Percentiles rank a stretch among this genome's conserved stretches.
Conservation (phyloP, 1,284 basidiomycete genomes). For the Leccinum fallax region DNA sequence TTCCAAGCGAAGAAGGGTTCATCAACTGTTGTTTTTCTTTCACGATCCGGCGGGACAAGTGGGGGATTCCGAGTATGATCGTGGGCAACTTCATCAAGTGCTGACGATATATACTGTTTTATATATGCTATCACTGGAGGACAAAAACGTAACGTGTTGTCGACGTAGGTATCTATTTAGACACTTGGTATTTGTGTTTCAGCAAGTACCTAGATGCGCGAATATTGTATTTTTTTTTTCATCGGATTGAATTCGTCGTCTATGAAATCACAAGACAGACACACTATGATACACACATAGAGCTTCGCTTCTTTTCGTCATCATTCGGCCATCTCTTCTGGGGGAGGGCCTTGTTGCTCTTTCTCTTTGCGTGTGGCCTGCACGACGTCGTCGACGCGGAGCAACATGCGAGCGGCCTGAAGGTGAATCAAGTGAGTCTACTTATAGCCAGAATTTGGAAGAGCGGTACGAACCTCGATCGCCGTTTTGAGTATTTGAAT, state of each 20-base stretch:
- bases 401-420: background rate
- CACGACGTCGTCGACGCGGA: background rate
- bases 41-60: constrained; percentile 89
- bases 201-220: background rate
- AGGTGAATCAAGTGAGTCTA: background rate
- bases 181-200: no score
- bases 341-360: background rate
- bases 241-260: background rate
- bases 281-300: background rate
- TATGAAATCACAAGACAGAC: background rate
- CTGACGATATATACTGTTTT: constrained; percentile 32
- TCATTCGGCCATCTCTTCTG: background rate
- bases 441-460: background rate
- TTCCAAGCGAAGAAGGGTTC: constrained; percentile 60
- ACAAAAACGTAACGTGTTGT: background rate
- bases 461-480: constrained; percentile 67
- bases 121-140: background rate
- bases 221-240: background rate
- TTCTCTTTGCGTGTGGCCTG: background rate
- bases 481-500: constrained; percentile 98
- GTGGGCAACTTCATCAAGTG: constrained; percentile 83
- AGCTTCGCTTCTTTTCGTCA: background rate
- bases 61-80: constrained; percentile 92
- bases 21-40: constrained; percentile 96
- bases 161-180: no score